Base-by-base conservation (phyloP, 2,329 filamentous ascomycete species). In the Thelonectria rubi region DNA sequence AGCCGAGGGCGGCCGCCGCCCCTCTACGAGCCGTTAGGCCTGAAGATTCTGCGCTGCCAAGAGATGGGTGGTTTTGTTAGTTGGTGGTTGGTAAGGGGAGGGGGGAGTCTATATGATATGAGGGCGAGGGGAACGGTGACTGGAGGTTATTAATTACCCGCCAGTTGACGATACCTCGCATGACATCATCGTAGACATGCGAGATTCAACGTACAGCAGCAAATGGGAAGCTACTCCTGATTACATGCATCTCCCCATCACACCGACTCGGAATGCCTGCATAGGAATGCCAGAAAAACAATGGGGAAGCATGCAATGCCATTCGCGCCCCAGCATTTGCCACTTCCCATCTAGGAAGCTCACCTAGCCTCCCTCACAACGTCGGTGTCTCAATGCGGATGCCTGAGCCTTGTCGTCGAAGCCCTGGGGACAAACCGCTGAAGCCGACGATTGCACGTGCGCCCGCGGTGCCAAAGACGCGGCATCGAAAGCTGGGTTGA, bases 331-430 rank as follows among this genome's bases (percentile, higher is more conserved):
- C 2, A 15, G 34, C 2, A 15, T 37, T 37, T 4, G 8, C 15
- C 12, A 15, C 14, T 37, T 37, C 40, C 40, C 9, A 43, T 20
- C 14, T 43, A 20, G 40, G 40, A 43, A 43, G 40, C 7, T 17
- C 40, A 17, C 17, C 18, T 10, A 43, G 40, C 40, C 17, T 17
- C 7, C 45, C 45, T 47, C 45, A 7, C n/a, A 6, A n/a, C 45
- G 20, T 42, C 43, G 43, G 43, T 48, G 43, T 49, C 53, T 42
- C 32, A 42, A 55, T 40, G 39, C 37, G 43, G 45, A 55, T 39
- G 18, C 11, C 15, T 18, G 17, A 15, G n/a, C n/a, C 21, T 9
- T 55, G 20, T 30, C 39, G 21, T 8, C 15, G 43, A 9, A 20
- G 15, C 18, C 17, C 17, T 10, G 12, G 15, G 32, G 40, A 39